Percentiles rank a stretch among this genome's conserved stretches.
These are phyloP conservation scores for Spongispora temasekensis DNA, from an alignment of 1,284 basidiomycete species.

Conservation along the genomic window DNA sequence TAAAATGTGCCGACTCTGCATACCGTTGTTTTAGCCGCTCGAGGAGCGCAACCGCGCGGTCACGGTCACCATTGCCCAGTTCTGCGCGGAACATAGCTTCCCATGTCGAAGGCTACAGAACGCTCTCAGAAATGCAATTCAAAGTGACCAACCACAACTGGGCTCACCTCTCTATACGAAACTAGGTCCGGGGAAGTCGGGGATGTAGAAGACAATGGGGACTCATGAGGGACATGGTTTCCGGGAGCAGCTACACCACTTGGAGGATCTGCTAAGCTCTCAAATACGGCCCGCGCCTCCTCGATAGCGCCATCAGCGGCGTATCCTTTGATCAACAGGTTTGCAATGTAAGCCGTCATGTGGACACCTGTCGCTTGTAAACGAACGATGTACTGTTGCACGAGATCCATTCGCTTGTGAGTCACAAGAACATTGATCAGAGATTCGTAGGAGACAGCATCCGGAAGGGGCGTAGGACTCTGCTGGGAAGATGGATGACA, in stretches of 20 bases:
- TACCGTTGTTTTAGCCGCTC: conserved; percentile 76
- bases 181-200: conserved; percentile 46
- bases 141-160: not conserved
- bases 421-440: conserved; percentile 87
- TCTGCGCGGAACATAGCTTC: conserved; percentile 96
- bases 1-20: conserved; percentile 22
- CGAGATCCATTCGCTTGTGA: conserved; percentile 78
- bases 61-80: conserved; percentile 74
- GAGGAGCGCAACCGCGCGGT: conserved; percentile 71
- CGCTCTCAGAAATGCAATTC: conserved; percentile 1
- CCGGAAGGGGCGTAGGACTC: conserved; percentile 48
- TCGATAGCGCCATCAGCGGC: conserved; percentile 73
- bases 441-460: conserved; percentile 91
- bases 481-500: conserved; percentile 45
- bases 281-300: conserved; percentile 78
- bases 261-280: conserved; percentile 83
- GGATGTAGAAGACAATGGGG: conserved; percentile 21
- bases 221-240: conserved; percentile 78
- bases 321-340: conserved; percentile 90
- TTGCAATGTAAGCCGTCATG: conserved; percentile 96
- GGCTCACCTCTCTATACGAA: conserved; percentile 87
- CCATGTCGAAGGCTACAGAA: conserved; percentile 77
- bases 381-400: conserved; percentile 67
- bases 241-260: conserved; percentile 87
- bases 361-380: conserved; percentile 71